These are phyloP conservation scores for Lantana camara DNA, from an alignment of 257 asterid genomes.

Conservation along the genomic window DNA sequence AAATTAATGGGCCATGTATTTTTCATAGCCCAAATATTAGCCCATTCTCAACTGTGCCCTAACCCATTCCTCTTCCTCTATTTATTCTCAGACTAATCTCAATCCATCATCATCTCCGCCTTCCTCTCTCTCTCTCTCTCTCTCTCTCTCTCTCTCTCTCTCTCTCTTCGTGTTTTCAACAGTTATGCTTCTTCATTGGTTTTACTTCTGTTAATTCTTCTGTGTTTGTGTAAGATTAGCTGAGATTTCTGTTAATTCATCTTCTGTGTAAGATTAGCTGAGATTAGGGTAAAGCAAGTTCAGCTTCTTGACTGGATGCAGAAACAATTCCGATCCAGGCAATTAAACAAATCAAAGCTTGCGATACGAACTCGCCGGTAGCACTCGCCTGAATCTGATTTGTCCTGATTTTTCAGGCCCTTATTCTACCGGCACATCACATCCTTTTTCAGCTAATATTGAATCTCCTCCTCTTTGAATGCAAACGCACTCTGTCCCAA, in stretches of 20 bases:
- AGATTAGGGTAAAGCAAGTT: conserved; percentile 40
- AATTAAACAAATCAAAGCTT: conserved; percentile 39
- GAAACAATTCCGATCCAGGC: conserved; percentile 38
- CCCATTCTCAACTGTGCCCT: conserved; percentile 33
- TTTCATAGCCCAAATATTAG: background rate
- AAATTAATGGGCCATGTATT: conserved; percentile 30
- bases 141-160: background rate
- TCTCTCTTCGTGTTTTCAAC: too few species aligned
- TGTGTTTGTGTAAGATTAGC: too few species aligned
- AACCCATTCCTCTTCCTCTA: conserved; percentile 7
- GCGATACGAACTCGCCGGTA: conserved; percentile 52
- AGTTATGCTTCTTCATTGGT: too few species aligned
- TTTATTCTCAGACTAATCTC: conserved; percentile 2
- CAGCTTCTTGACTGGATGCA: conserved; percentile 73
- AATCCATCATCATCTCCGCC: background rate
- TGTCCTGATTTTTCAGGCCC: conserved; percentile 49
- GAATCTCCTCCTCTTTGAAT: background rate
- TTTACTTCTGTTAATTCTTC: too few species aligned
- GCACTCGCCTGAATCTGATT: conserved; percentile 60
- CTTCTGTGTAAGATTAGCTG: background rate
- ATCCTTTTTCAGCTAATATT: background rate
- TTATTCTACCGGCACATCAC: conserved; percentile 38
- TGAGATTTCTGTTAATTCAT: background rate
- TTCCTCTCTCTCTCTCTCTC: background rate
- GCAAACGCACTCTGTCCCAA: conserved; percentile 73